phyloP scores from a whole-genome alignment of 176 grass and related monocot species.

The Raddia distichophylla region DNA sequence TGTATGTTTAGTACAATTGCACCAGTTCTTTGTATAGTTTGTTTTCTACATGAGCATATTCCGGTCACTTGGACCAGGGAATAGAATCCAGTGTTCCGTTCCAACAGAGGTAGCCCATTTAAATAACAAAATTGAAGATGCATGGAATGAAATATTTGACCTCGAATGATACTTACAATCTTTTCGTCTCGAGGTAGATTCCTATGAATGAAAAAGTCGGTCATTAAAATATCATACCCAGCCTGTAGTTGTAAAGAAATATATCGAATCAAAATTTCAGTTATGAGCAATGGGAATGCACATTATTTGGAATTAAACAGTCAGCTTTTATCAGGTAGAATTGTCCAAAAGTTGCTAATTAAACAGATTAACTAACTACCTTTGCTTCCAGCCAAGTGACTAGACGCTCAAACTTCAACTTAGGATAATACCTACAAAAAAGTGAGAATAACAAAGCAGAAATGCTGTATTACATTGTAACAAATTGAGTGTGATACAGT shows the following conservation, averaged over 20 bases:
- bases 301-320: constrained; percentile 33
- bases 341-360: constrained; percentile 15
- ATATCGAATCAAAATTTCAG: constrained; percentile 23
- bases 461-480: not conserved
- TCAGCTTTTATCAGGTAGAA: constrained; percentile 6
- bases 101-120: not conserved
- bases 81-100: too few species aligned
- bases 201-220: constrained; percentile 89
- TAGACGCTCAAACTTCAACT: constrained; percentile 67
- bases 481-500: constrained; percentile 7
- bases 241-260: constrained; percentile 51
- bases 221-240: constrained; percentile 92
- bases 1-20: too few species aligned
- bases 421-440: constrained; percentile 82
- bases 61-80: too few species aligned
- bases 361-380: constrained; percentile 47
- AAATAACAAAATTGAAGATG: constrained; percentile 14
- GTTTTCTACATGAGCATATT: not conserved
- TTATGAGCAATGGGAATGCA: constrained; percentile 21
- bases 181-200: constrained; percentile 69
- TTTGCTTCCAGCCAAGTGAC: constrained; percentile 84
- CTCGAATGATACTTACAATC: constrained; percentile 68
- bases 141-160: constrained; percentile 13
- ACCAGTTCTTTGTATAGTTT: too few species aligned
- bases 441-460: not conserved